Conservation (phyloP, 2,329 filamentous ascomycete species). For the Neobulgaria alba region DNA sequence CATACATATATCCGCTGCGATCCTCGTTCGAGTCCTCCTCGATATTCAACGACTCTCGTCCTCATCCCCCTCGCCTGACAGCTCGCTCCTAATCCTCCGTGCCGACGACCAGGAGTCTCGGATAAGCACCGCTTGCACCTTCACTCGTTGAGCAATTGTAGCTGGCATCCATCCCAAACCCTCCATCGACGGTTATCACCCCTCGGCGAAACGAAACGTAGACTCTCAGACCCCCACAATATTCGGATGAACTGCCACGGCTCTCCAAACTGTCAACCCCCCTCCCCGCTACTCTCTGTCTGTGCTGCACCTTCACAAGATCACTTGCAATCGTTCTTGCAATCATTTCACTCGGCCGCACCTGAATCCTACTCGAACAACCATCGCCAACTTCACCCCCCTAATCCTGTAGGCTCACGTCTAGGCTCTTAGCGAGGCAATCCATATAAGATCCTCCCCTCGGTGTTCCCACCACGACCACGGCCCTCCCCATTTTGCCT, state of each 20-base stretch:
- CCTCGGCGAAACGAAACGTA: conserved; percentile 17
- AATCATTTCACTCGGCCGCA: conserved; percentile 1
- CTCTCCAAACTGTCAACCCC: neutral
- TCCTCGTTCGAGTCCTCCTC: neutral
- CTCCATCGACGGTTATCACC: conserved; percentile 14
- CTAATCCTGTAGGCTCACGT: conserved; percentile 14
- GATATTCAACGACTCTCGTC: neutral
- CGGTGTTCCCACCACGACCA: neutral
- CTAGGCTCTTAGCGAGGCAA: conserved; percentile 1
- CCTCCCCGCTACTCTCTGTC: neutral
- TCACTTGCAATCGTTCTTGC: neutral
- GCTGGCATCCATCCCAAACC: conserved; percentile 16
- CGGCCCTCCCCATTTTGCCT: conserved; percentile 1
- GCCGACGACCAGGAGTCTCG: conserved; percentile 9
- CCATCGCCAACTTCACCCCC: conserved; percentile 9
- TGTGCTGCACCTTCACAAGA: neutral
- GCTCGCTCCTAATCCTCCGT: neutral
- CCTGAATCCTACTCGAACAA: neutral
- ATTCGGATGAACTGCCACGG: neutral
- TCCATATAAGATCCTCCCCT: neutral
- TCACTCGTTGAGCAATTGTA: conserved; percentile 2
- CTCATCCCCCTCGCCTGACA: neutral
- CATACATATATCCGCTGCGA: conserved; percentile 3
- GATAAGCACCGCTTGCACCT: conserved; percentile 3
- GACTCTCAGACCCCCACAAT: conserved; percentile 12